These are phyloP conservation scores for Geranomyces variabilis DNA, from an alignment of 192 early-diverging fungal genomes.

Conservation along the genomic window DNA sequence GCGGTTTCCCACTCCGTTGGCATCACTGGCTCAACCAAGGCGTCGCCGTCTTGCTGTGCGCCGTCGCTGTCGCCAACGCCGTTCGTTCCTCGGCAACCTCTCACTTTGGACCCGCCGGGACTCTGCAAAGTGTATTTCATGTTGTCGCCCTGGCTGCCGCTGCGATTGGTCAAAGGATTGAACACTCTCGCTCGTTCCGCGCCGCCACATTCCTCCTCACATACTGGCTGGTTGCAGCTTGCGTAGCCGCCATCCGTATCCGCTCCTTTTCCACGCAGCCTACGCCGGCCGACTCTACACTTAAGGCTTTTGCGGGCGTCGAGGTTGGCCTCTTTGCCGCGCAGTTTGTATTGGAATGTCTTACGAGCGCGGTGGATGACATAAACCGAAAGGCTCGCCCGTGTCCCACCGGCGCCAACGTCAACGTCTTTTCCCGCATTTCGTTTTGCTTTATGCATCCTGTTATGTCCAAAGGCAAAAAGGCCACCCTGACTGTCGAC, in stretches of 20 bases:
- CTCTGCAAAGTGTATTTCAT: no score
- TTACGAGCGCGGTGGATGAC: slow-evolving; percentile 26
- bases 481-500: slow-evolving; percentile 13
- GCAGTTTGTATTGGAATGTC: slow-evolving; percentile 23
- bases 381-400: slow-evolving; percentile 10
- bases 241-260: slow-evolving; percentile 23
- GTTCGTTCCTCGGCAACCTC: no score
- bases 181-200: slow-evolving; percentile 29
- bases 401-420: slow-evolving; percentile 31
- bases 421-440: slow-evolving; percentile 38
- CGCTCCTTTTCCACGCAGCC: not conserved
- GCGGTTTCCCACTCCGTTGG: no score
- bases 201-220: slow-evolving; percentile 34
- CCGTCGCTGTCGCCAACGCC: no score
- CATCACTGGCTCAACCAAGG: no score
- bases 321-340: no score
- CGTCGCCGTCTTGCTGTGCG: no score
- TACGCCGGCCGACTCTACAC: no score
- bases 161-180: not conserved
- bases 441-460: slow-evolving; percentile 39
- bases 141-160: no score
- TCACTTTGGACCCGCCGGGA: no score
- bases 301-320: no score
- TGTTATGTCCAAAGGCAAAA: slow-evolving; percentile 20
- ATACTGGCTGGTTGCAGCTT: slow-evolving; percentile 29